Conservation (phyloP, 2,329 filamentous ascomycete species). For the Claviceps pazoutovae region DNA sequence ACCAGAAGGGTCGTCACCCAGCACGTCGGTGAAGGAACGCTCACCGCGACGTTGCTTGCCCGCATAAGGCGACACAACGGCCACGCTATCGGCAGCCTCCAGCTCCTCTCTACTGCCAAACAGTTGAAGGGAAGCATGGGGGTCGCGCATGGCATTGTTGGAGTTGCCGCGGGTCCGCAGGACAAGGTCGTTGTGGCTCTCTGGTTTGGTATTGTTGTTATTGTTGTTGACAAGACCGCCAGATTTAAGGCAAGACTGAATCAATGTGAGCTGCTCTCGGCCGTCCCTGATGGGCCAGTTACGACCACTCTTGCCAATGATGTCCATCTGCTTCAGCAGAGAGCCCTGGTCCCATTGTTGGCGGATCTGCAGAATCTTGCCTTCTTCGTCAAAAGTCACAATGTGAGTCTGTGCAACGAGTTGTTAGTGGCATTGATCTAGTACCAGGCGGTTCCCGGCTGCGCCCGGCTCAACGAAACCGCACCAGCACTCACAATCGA, state of each 20-base stretch:
- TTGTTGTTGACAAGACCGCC: conserved; percentile 21
- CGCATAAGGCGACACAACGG: conserved; percentile 47
- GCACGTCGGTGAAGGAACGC: conserved; percentile 62
- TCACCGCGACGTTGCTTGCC: conserved; percentile 41
- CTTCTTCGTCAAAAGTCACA: conserved; percentile 62
- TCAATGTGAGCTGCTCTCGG: conserved; percentile 68
- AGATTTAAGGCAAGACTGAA: conserved; percentile 45
- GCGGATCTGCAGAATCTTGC: conserved; percentile 76
- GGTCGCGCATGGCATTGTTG: conserved; percentile 43
- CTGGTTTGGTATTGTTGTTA: conserved; percentile 14
- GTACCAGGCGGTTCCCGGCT: too few relatives aligned
- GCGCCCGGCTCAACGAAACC: too few relatives aligned
- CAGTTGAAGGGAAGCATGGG: conserved; percentile 58
- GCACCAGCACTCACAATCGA: conserved; percentile 54
- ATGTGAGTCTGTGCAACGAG: conserved; percentile 57
- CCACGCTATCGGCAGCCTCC: conserved; percentile 31
- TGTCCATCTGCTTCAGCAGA: conserved; percentile 81
- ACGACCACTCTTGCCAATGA: conserved; percentile 78
- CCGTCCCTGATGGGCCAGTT: conserved; percentile 93
- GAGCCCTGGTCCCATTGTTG: conserved; percentile 92
- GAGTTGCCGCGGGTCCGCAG: conserved; percentile 37
- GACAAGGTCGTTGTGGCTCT: conserved; percentile 23
- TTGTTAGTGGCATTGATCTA: not conserved
- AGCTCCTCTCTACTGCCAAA: conserved; percentile 57
- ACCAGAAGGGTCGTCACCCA: conserved; percentile 35